Evolutionary conservation across 2,329 filamentous ascomycete species (phyloP).

Genomic region (Immersiporthe knoxdaviesiana): DNA sequence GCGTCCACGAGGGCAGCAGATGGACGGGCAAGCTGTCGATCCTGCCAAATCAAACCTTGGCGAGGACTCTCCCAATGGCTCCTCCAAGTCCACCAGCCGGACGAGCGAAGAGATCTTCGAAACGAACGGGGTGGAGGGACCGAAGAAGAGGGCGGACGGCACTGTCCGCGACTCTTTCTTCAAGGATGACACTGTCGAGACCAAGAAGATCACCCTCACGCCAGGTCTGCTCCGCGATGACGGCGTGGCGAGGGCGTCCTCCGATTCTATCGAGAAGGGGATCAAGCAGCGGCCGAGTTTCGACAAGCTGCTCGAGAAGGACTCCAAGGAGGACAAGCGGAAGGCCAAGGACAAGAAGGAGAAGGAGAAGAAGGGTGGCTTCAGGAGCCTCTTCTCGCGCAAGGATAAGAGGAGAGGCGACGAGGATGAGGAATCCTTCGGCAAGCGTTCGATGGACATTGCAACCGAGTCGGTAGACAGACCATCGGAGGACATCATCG

Average conservation of each 20-base stretch:
- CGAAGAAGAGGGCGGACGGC: conserved; percentile 76
- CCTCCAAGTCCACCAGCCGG: conserved; percentile 36
- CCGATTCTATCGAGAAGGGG: conserved; percentile 55
- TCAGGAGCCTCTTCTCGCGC: conserved; percentile 65
- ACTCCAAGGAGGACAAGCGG: conserved; percentile 72
- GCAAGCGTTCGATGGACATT: conserved; percentile 65
- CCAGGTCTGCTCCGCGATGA: conserved; percentile 91
- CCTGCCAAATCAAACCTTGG: conserved; percentile 40
- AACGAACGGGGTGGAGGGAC: conserved; percentile 52
- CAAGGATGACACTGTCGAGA: conserved; percentile 92
- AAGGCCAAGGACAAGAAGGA: conserved; percentile 75
- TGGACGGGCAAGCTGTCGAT: conserved; percentile 42
- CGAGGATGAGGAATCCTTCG: conserved; percentile 63
- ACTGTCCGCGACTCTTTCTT: conserved; percentile 95
- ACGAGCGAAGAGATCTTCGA: conserved; percentile 72
- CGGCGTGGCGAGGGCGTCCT: conserved; percentile 53
- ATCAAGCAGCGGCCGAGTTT: conserved; percentile 67
- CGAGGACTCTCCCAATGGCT: conserved; percentile 39
- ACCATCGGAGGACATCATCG: conserved; percentile 42
- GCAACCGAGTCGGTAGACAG: conserved; percentile 49
- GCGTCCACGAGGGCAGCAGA: conserved; percentile 49
- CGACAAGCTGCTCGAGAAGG: conserved; percentile 70
- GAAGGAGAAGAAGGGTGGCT: conserved; percentile 66
- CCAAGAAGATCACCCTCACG: conserved; percentile 95
- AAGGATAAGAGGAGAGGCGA: conserved; percentile 63